Conservation (phyloP, 352 stramenopile species). For the Globisporangium ultimum region DNA sequence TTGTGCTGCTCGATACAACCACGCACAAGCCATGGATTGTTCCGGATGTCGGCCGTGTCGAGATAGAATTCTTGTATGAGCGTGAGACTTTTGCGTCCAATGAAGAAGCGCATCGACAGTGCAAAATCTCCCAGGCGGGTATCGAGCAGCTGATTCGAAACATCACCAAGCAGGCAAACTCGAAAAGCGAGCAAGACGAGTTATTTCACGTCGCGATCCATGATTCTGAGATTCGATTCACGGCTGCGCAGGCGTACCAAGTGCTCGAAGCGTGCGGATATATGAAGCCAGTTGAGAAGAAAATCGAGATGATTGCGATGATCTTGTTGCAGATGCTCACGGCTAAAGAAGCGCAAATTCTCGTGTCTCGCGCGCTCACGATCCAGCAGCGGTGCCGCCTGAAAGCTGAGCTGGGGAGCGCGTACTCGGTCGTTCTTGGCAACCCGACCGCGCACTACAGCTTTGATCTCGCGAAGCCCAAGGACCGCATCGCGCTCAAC, state of each 20-base stretch:
- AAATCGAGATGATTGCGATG: slow-evolving; percentile 66
- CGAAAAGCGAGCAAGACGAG: slow-evolving; percentile 69
- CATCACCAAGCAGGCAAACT: slow-evolving; percentile 43
- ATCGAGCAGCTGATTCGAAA: slow-evolving; percentile 76
- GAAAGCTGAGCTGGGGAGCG: slow-evolving; percentile 77
- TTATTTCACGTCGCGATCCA: slow-evolving; percentile 74
- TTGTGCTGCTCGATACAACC: slow-evolving; percentile 39
- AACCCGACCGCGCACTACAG: slow-evolving; percentile 83
- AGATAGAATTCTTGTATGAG: slow-evolving; percentile 81
- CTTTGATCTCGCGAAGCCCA: slow-evolving; percentile 71
- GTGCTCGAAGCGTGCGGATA: slow-evolving; percentile 75
- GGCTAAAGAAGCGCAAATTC: slow-evolving; percentile 62
- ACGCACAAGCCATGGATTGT: slow-evolving; percentile 68
- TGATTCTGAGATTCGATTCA: slow-evolving; percentile 80
- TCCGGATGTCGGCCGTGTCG: slow-evolving; percentile 52
- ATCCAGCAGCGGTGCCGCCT: slow-evolving; percentile 71
- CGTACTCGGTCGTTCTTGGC: slow-evolving; percentile 80
- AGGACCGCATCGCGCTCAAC: slow-evolving; percentile 65
- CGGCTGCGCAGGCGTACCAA: slow-evolving; percentile 71
- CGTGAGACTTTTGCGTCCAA: slow-evolving; percentile 59
- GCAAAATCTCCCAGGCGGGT: slow-evolving; percentile 61
- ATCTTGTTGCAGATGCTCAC: slow-evolving; percentile 86
- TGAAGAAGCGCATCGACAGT: slow-evolving; percentile 47
- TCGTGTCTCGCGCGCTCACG: slow-evolving; percentile 62
- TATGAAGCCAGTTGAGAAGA: slow-evolving; percentile 41